A percentile compares a stretch with the other conserved stretches of the same genome.
Conservation (phyloP, 1,139 yeast genomes). For the Lodderomyces orthopsilosis region DNA sequence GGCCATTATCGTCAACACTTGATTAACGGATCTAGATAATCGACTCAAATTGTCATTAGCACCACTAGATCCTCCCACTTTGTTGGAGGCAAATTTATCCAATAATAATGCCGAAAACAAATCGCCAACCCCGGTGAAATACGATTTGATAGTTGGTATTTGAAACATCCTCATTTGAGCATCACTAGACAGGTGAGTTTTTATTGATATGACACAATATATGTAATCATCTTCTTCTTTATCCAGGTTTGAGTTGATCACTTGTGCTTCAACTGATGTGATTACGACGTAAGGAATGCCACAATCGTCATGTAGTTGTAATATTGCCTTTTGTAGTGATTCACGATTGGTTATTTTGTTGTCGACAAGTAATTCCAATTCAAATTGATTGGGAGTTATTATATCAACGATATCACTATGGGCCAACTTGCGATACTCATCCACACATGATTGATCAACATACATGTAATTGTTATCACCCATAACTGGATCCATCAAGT, state of each 20-base stretch:
- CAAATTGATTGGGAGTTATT: constrained; percentile 90
- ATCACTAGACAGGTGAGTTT: background rate
- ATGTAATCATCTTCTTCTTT: constrained; percentile 29
- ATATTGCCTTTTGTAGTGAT: constrained; percentile 46
- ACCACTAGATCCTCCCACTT: constrained; percentile 1
- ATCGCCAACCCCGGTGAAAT: constrained; percentile 93
- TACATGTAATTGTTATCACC: constrained; percentile 88
- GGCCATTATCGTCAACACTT: constrained; percentile 50
- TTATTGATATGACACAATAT: constrained; percentile 3
- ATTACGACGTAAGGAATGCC: constrained; percentile 64
- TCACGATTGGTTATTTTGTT: constrained; percentile 40
- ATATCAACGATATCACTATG: constrained; percentile 53
- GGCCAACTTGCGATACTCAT: constrained; percentile 60
- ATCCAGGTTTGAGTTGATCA: constrained; percentile 7
- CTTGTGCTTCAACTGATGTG: constrained; percentile 31
- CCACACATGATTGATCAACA: constrained; percentile 68
- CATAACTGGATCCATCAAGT: constrained; percentile 89
- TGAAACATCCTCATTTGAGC: constrained; percentile 28
- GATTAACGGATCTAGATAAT: constrained; percentile 39
- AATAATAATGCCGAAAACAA: constrained; percentile 75
- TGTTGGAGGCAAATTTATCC: constrained; percentile 50
- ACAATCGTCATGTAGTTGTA: constrained; percentile 46
- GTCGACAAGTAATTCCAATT: constrained; percentile 70
- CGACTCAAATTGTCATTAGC: constrained; percentile 9
- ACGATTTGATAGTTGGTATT: constrained; percentile 60